Base-by-base conservation (phyloP, 1,139 yeast genomes). In the Protomyces inundatus region DNA sequence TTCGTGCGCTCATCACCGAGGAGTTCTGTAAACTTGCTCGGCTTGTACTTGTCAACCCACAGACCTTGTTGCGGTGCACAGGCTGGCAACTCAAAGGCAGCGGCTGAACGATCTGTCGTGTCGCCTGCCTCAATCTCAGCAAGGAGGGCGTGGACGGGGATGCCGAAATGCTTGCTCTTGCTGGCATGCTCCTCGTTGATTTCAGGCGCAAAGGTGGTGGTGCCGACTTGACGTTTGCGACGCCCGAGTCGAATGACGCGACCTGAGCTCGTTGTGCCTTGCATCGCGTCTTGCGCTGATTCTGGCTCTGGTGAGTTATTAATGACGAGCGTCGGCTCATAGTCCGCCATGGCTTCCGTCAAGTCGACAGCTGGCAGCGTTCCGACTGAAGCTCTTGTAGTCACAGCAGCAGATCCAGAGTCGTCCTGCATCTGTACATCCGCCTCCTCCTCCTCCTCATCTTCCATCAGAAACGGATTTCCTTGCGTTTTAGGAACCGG, bases 1-100 rank as follows among this genome's bases (percentile, higher is more conserved):
- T 90, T 91, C 14, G 85, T 85, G 66, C 81, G 80, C 71, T 93
- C 98, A 70, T 91, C 90, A 0, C 98, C 98, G 0, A 77, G 84
- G 75, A 77, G 83, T 74, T 84, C 97, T 71, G 90, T 71, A 76
- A 88, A 91, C 54, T 77, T 77, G 34, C 74, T 76, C 0, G 98
- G 97, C 58, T 93, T 79, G 80, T 91, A 91, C 74, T 89, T 90
- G 71, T 93, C 98, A 0, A 90, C 83, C 89, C 72, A 70, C 30
- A 70, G 32, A 12, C 53, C 50, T 16, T 23, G 32, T 14, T 51
- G 50, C n/a, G 62, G 30, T 16, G 34, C 32, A 16, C 48, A 14
- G 9, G 16, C 12, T 23, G 23, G 23, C 2, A 23, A 23, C 4
- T 42, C 48, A 16, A 42, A 14, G 7, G 48, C n/a, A 10, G 6